phyloP scores from a whole-genome alignment of 2,329 filamentous ascomycete species.

The Diaporthe longicolla region DNA sequence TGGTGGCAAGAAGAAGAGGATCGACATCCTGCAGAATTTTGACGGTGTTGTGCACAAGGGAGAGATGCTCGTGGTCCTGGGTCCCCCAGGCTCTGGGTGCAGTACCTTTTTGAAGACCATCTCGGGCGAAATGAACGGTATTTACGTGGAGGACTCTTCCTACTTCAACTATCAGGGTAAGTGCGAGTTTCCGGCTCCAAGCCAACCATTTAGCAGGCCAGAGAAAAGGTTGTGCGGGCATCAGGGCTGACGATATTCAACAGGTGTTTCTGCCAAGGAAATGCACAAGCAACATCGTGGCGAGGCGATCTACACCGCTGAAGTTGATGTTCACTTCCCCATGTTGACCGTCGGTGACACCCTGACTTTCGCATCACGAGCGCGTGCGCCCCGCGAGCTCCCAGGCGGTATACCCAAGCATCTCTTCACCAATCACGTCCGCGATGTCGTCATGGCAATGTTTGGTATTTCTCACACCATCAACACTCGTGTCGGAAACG shows the following conservation, averaged over 20 bases:
- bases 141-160: conserved; percentile 77
- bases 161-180: conserved; percentile 87
- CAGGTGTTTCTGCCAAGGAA: conserved; percentile 76
- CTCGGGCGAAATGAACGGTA: conserved; percentile 85
- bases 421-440: conserved; percentile 72
- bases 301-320: conserved; percentile 89
- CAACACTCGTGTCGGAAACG: conserved; percentile 81
- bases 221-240: neutral
- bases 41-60: conserved; percentile 78
- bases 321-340: conserved; percentile 87
- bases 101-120: conserved; percentile 89
- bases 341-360: conserved; percentile 84
- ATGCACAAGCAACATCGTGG: conserved; percentile 86
- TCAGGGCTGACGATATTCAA: neutral
- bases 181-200: conserved; percentile 33
- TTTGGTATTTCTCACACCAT: conserved; percentile 81
- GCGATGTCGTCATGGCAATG: conserved; percentile 82
- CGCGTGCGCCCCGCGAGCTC: conserved; percentile 74
- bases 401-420: conserved; percentile 69
- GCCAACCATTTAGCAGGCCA: neutral
- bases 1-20: conserved; percentile 64
- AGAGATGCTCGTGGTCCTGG: conserved; percentile 83
- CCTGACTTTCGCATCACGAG: conserved; percentile 81
- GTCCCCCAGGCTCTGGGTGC: conserved; percentile 81
- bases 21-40: conserved; percentile 78